Conservation (phyloP, 805 yeast genomes). For the Candida morakotiae region DNA sequence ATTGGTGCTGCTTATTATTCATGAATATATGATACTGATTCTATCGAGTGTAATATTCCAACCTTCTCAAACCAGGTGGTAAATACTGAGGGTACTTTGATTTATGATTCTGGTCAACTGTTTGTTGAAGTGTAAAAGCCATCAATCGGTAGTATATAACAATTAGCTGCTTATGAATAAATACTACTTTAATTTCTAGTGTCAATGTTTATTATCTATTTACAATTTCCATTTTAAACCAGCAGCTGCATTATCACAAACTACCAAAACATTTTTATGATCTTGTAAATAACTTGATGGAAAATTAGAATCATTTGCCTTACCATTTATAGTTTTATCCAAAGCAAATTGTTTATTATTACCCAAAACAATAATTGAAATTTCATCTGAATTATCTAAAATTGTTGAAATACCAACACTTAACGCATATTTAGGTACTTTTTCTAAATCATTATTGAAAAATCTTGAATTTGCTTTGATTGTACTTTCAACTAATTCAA, state of each 20-base stretch:
- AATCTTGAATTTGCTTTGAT: conserved; percentile 52
- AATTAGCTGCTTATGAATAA: too few relatives aligned
- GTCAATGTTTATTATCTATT: conserved; percentile 4
- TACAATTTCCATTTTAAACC: conserved; percentile 33
- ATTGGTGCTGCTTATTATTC: conserved; percentile 43
- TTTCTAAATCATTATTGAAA: conserved; percentile 40
- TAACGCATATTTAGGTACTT: conserved; percentile 50
- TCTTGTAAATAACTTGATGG: conserved; percentile 51
- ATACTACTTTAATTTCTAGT: too few relatives aligned
- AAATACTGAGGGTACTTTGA: too few relatives aligned
- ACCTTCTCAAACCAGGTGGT: too few relatives aligned
- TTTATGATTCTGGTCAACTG: too few relatives aligned
- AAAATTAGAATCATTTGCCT: conserved; percentile 31
- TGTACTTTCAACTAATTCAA: conserved; percentile 45
- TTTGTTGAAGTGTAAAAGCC: too few relatives aligned
- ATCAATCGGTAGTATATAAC: too few relatives aligned
- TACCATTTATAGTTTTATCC: conserved; percentile 39
- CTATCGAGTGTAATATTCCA: too few relatives aligned
- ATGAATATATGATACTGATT: not conserved
- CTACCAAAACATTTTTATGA: conserved; percentile 41
- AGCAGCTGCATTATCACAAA: conserved; percentile 47
- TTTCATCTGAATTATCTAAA: conserved; percentile 50
- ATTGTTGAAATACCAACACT: conserved; percentile 57
- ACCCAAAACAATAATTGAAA: conserved; percentile 51
- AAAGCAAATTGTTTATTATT: conserved; percentile 43